Percentiles rank a stretch among this genome's conserved stretches.
Conservation (phyloP, 75 land plant species). For the Gnetum montanum region DNA sequence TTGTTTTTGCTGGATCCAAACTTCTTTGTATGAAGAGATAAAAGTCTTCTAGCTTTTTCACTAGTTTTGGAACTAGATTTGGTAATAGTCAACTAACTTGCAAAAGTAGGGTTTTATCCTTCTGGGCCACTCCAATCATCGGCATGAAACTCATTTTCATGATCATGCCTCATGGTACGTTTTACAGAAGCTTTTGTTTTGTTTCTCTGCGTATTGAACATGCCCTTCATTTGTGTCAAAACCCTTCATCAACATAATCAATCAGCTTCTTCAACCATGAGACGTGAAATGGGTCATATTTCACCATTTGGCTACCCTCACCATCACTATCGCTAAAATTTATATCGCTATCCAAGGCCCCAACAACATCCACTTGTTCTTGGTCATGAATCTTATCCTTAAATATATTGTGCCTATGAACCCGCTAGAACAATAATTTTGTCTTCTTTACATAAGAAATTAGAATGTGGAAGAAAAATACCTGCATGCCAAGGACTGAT, state of each 20-base stretch:
- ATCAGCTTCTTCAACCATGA: slow-evolving; percentile 45
- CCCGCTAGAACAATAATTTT: too few relatives aligned
- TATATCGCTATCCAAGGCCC: slow-evolving; percentile 53
- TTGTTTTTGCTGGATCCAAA: too few relatives aligned
- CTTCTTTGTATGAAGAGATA: too few relatives aligned
- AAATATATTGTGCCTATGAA: slow-evolving; percentile 98
- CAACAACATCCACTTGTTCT: slow-evolving; percentile 24
- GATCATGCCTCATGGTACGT: slow-evolving; percentile 80
- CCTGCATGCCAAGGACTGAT: slow-evolving; percentile 99
- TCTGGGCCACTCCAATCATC: slow-evolving; percentile 79
- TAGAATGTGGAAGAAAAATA: slow-evolving; percentile 10
- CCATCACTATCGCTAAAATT: slow-evolving; percentile 82
- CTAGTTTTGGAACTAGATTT: too few relatives aligned
- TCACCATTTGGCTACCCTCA: slow-evolving; percentile 37
- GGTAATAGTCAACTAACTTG: slow-evolving; percentile 60
- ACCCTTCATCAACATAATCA: slow-evolving; percentile 98
- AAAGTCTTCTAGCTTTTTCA: too few relatives aligned
- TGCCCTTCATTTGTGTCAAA: slow-evolving; percentile 86
- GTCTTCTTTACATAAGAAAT: too few relatives aligned
- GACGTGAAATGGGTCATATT: slow-evolving; percentile 47
- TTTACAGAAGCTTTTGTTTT: slow-evolving; percentile 83
- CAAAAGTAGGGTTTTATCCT: slow-evolving; percentile 53
- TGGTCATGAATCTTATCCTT: slow-evolving; percentile 83
- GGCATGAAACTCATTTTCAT: slow-evolving; percentile 48
- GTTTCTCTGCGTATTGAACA: slow-evolving; percentile 86